phyloP scores from a whole-genome alignment of 768 basidiomycete genomes.

The Calocybe cyanea region DNA sequence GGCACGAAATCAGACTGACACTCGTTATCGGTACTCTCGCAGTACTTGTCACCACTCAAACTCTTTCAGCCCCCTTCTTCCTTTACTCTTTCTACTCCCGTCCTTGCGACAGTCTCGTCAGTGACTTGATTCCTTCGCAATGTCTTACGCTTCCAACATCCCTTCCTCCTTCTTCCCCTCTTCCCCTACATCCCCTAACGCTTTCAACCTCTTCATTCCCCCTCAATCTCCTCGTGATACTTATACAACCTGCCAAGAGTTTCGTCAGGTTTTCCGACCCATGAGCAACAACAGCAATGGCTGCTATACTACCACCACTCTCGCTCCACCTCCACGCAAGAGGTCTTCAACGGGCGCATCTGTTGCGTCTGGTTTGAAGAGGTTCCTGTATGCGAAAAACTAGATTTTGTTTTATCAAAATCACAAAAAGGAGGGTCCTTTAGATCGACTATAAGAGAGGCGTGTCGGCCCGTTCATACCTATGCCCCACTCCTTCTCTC shows the following conservation, averaged over 20 bases:
- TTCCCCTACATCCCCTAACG: constrained; percentile 21
- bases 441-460: background rate
- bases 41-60: constrained; percentile 9
- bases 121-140: constrained; percentile 13
- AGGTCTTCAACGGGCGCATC: constrained; percentile 10
- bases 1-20: background rate
- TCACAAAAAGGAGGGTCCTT: background rate
- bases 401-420: too few species aligned
- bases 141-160: constrained; percentile 29
- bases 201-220: constrained; percentile 33
- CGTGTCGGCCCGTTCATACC: background rate
- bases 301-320: background rate
- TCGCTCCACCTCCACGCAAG: background rate
- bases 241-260: constrained; percentile 34
- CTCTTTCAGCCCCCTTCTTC: constrained; percentile 7
- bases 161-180: constrained; percentile 24
- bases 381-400: constrained; percentile 11
- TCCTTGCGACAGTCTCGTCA: constrained; percentile 11
- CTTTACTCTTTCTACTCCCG: background rate
- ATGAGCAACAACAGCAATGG: constrained; percentile 17
- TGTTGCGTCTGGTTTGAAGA: constrained; percentile 14
- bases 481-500: background rate
- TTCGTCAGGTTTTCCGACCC: constrained; percentile 30
- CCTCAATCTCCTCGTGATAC: constrained; percentile 35
- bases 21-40: constrained; percentile 11